These are phyloP conservation scores for Monascus ruber DNA, from an alignment of 2,329 filamentous ascomycete species.

Conservation along the genomic window DNA sequence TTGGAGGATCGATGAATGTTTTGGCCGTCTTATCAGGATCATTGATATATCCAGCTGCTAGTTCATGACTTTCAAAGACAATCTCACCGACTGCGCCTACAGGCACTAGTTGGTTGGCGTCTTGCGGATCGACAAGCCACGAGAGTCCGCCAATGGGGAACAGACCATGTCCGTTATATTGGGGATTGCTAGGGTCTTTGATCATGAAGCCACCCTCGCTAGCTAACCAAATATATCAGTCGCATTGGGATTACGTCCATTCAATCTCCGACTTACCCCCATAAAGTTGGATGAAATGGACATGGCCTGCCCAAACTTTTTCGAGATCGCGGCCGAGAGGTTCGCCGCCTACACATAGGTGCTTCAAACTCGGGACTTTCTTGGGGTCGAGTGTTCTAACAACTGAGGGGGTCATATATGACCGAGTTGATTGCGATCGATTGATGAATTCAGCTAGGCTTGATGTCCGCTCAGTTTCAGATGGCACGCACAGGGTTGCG, in stretches of 20 bases:
- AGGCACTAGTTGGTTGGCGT: conserved; percentile 6
- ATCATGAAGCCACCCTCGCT: no score
- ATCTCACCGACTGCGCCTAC: conserved; percentile 16
- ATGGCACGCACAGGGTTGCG: conserved; percentile 35
- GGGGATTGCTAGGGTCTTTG: no score
- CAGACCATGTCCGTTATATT: no score
- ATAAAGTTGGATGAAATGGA: conserved; percentile 10
- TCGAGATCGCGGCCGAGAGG: conserved; percentile 16
- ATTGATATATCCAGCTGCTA: conserved; percentile 25
- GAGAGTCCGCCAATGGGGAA: conserved; percentile 1
- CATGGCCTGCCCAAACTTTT: conserved; percentile 18
- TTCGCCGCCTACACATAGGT: conserved; percentile 25
- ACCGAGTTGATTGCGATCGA: conserved; percentile 36
- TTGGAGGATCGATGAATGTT: conserved; percentile 10
- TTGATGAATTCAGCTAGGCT: conserved; percentile 20
- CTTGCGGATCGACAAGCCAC: conserved; percentile 18
- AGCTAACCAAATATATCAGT: no score
- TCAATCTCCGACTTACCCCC: conserved; percentile 1
- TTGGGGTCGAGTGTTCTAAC: conserved; percentile 26
- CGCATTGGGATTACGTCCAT: no score
- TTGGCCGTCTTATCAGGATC: conserved; percentile 16
- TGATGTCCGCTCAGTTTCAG: conserved; percentile 31
- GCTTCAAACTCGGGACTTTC: conserved; percentile 23
- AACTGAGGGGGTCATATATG: conserved; percentile 44
- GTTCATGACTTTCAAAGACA: conserved; percentile 20